Conservation (phyloP, 306 rosid species). For the Canavalia gladiata region DNA sequence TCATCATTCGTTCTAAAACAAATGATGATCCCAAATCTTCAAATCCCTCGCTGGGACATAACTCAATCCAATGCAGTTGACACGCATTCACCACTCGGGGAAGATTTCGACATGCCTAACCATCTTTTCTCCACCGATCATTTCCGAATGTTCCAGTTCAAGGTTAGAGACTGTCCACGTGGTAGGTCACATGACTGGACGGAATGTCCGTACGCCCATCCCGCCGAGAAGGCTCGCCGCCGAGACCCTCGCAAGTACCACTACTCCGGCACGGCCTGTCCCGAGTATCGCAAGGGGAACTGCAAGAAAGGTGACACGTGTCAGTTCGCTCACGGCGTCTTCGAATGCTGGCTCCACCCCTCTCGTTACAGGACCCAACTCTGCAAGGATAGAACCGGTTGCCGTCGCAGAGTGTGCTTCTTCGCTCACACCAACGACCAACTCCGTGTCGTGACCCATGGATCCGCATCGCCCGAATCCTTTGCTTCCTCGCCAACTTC, state of each 20-base stretch:
- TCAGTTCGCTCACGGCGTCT: slow-evolving; percentile 90
- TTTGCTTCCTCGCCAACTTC: slow-evolving; percentile 72
- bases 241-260: slow-evolving; percentile 77
- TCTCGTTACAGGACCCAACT: slow-evolving; percentile 88
- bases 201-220: slow-evolving; percentile 90
- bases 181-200: slow-evolving; percentile 94
- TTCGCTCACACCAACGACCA: slow-evolving; percentile 90
- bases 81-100: neutral
- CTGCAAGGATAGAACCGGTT: slow-evolving; percentile 78
- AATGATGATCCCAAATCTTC: slow-evolving; percentile 52
- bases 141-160: slow-evolving; percentile 89
- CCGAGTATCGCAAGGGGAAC: slow-evolving; percentile 78
- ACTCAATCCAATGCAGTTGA: neutral
- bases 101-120: slow-evolving; percentile 44
- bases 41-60: slow-evolving; percentile 59
- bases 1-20: neutral
- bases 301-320: slow-evolving; percentile 81
- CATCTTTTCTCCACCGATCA: slow-evolving; percentile 64
- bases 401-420: slow-evolving; percentile 86
- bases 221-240: slow-evolving; percentile 94
- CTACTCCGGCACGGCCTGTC: slow-evolving; percentile 78
- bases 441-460: slow-evolving; percentile 57
- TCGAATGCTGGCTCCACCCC: slow-evolving; percentile 98
- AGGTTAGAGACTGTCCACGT: slow-evolving; percentile 73
- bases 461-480: slow-evolving; percentile 45